Evolutionary conservation across 2,329 filamentous ascomycete species (phyloP).

Genomic region (Penicillium hesseltinei): DNA sequence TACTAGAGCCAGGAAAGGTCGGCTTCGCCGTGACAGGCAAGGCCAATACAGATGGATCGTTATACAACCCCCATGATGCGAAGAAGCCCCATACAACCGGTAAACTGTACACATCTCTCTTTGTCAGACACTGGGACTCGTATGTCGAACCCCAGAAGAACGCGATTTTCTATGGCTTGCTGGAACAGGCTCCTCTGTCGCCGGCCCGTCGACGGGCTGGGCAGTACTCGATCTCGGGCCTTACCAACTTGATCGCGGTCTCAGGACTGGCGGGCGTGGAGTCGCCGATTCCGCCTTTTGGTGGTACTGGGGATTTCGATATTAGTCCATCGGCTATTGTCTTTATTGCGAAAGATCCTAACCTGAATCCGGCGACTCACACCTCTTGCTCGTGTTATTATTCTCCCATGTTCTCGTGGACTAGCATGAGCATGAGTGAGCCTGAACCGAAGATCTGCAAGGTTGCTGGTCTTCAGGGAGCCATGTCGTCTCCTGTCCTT

Average conservation of each 20-base stretch:
- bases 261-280: constrained; percentile 43
- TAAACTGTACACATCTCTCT: constrained; percentile 51
- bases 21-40: constrained; percentile 50
- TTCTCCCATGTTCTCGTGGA: constrained; percentile 44
- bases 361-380: constrained; percentile 46
- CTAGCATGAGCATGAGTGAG: constrained; percentile 35
- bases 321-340: constrained; percentile 46
- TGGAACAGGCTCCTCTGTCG: constrained; percentile 42
- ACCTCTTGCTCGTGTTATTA: constrained; percentile 49
- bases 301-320: constrained; percentile 48
- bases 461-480: constrained; percentile 40
- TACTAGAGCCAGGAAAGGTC: constrained; percentile 42
- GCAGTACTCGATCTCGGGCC: constrained; percentile 40
- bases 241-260: constrained; percentile 45
- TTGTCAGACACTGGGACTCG: constrained; percentile 55
- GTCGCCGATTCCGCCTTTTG: constrained; percentile 50
- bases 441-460: constrained; percentile 34
- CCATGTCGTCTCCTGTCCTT: constrained; percentile 46
- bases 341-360: constrained; percentile 49
- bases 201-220: constrained; percentile 39
- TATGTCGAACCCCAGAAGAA: constrained; percentile 51
- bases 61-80: constrained; percentile 52
- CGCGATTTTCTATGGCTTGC: constrained; percentile 50
- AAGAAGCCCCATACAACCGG: constrained; percentile 48
- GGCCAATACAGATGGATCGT: constrained; percentile 47